Evolutionary conservation across 2,329 filamentous ascomycete species (phyloP).

Genomic region (Aurifilum marmelostoma): DNA sequence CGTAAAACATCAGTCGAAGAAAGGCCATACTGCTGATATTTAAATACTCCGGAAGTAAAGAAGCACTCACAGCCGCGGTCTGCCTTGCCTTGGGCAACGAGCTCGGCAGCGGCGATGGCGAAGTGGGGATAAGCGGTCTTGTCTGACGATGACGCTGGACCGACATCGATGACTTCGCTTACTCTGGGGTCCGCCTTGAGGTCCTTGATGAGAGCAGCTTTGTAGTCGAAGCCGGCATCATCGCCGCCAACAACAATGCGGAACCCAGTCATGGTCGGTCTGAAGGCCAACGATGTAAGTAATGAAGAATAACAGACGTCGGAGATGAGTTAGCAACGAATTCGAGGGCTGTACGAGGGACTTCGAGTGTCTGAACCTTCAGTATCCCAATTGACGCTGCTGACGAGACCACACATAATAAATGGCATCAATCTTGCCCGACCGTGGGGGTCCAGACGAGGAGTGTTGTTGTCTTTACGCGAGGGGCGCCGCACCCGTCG

Average conservation of each 20-base stretch:
- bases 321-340: neutral
- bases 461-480: neutral
- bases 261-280: conserved; percentile 17
- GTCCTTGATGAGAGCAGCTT: conserved; percentile 74
- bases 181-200: conserved; percentile 71
- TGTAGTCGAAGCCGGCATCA: conserved; percentile 79
- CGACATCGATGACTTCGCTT: conserved; percentile 71
- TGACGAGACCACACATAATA: neutral
- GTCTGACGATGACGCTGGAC: conserved; percentile 66
- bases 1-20: too few species aligned
- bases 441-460: neutral
- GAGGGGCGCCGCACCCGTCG: neutral
- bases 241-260: conserved; percentile 33
- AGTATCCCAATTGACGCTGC: neutral
- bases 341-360: neutral
- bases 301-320: neutral
- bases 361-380: neutral
- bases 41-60: neutral
- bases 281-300: too few species aligned
- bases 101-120: conserved; percentile 70
- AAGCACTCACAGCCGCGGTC: conserved; percentile 67
- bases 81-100: conserved; percentile 64
- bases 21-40: too few species aligned
- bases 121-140: conserved; percentile 83
- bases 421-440: neutral